phyloP scores from a whole-genome alignment of 129 eudicot genomes.

The Centrapalus pauciflorus region DNA sequence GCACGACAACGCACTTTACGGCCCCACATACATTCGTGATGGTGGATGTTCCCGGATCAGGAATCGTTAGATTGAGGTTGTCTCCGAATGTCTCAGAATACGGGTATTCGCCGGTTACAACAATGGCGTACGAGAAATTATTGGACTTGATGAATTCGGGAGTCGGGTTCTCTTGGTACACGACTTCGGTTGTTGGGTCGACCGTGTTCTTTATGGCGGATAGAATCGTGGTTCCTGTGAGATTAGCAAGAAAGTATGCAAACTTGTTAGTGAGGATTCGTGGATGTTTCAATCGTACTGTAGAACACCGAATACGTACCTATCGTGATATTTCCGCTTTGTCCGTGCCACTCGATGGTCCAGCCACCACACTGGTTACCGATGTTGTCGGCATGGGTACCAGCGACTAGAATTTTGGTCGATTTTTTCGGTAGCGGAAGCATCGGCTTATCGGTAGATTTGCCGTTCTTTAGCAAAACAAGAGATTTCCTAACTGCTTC shows the following conservation, averaged over 20 bases:
- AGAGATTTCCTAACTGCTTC: slow-evolving; percentile 91
- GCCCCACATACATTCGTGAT: slow-evolving; percentile 61
- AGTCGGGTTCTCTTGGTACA: slow-evolving; percentile 59
- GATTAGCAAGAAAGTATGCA: not conserved
- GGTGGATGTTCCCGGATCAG: slow-evolving; percentile 50
- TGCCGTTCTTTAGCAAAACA: slow-evolving; percentile 80
- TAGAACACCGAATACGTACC: slow-evolving; percentile 48
- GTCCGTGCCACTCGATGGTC: slow-evolving; percentile 89
- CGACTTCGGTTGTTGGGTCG: slow-evolving; percentile 53
- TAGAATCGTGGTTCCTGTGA: slow-evolving; percentile 70
- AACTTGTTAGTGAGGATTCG: too few species aligned
- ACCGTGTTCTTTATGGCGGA: slow-evolving; percentile 55
- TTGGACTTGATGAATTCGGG: slow-evolving; percentile 41
- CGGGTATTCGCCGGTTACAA: slow-evolving; percentile 76
- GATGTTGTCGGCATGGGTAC: slow-evolving; percentile 63
- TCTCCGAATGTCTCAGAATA: slow-evolving; percentile 79
- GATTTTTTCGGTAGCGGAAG: slow-evolving; percentile 73
- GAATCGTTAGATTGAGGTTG: slow-evolving; percentile 52
- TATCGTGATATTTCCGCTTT: slow-evolving; percentile 54
- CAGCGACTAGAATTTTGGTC: slow-evolving; percentile 60
- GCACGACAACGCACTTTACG: slow-evolving; percentile 65
- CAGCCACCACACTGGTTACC: slow-evolving; percentile 95
- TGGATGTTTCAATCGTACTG: too few species aligned
- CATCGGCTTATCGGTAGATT: slow-evolving; percentile 35
- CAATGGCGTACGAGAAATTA: slow-evolving; percentile 60